Base-by-base conservation (phyloP, 2,329 filamentous ascomycete genomes). In the Neopestalotiopsis clavispora region DNA sequence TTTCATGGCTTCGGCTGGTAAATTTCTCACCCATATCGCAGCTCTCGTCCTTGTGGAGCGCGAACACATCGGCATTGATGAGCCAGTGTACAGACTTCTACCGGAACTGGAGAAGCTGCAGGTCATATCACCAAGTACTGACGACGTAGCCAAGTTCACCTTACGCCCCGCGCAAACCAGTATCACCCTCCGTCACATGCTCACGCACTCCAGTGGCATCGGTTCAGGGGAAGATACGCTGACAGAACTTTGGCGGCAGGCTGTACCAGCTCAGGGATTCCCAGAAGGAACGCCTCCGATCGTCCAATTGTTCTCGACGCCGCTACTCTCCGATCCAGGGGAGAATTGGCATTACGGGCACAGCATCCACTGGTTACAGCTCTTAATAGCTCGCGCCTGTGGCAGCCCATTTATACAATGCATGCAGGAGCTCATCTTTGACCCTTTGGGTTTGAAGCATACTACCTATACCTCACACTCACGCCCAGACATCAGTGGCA, bases 11-110 rank as follows among this genome's bases (percentile, higher is more conserved):
- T 67, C 65, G 40, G 65, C 65, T n/a, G 65, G 65, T 12, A 83
- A 83, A 70, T 77, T 89, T 13, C 65, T 86, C n/a, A 84, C 86
- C 1, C 78, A 80, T 30, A 79, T 87, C 61, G 79, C 82, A 3
- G 78, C 79, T 4, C 74, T 87, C 49, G 84, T 86, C 70, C 78
- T 83, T 34, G 82, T 87, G 56, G 85, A 88, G 58, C 76, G 78
- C 4, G 83, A 83, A 2, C 74, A 82, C 6, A 72, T 87, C 10
- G 75, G 72, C 3, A 77, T 88, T 0, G 83, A 86, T 57, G 82
- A 83, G 12, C 83, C 87, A 71, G 75, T 87, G 0, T 75, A 79
- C 0, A 58, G 66, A 3, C 71, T 84, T 45, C 72, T 86, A 3
- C 84, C 84, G 1, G 82, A 83, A 32, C 77, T 88, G 3, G 81